Evolutionary conservation across 139 green algal genomes (phyloP).

Genomic region (Asterochloris sp.): DNA sequence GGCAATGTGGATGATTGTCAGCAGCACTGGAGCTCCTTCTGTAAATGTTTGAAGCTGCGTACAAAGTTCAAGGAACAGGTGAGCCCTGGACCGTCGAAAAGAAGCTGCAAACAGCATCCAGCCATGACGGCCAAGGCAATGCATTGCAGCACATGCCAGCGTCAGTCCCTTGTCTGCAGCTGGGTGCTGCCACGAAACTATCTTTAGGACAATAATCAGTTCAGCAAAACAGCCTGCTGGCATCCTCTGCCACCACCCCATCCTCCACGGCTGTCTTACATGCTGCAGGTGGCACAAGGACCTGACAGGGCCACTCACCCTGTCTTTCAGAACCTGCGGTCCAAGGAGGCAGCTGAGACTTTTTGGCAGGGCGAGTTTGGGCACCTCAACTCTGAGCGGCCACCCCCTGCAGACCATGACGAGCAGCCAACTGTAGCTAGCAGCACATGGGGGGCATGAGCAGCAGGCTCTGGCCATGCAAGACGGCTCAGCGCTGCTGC

Average conservation of each 20-base stretch:
- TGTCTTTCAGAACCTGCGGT: slow-evolving; percentile 10
- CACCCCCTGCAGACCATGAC: no score
- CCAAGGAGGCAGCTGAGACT: neutral
- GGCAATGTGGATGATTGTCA: slow-evolving; percentile 49
- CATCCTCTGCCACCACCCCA: neutral
- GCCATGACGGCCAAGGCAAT: no score
- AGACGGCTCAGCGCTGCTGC: no score
- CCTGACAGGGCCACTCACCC: neutral
- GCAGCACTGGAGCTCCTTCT: slow-evolving; percentile 39
- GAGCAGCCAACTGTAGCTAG: no score
- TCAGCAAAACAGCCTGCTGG: neutral
- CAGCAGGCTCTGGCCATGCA: no score
- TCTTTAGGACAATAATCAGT: neutral
- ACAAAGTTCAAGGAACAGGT: slow-evolving; percentile 27
- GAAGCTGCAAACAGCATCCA: no score
- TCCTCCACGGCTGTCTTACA: neutral
- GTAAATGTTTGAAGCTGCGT: slow-evolving; percentile 45
- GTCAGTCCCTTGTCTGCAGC: no score
- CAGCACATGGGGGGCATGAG: no score
- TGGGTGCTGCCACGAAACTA: no score
- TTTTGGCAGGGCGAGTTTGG: slow-evolving; percentile 33
- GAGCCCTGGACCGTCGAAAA: neutral
- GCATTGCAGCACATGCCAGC: no score
- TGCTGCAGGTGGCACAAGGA: neutral
- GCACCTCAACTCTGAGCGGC: neutral